phyloP scores from a whole-genome alignment of 2,329 filamentous ascomycete genomes.

The Penicillium janthinellum region DNA sequence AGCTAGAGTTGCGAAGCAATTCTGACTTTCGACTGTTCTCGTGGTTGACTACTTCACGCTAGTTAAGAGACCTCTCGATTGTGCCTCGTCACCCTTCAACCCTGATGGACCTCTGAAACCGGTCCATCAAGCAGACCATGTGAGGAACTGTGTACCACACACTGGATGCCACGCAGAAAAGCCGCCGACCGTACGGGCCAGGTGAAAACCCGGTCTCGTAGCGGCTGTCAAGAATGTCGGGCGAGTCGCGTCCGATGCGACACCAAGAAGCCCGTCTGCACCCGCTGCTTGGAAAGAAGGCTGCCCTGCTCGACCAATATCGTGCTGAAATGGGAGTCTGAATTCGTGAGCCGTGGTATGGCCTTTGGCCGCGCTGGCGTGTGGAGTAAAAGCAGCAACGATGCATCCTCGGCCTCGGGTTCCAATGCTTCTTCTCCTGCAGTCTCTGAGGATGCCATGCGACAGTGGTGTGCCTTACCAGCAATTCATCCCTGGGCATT shows the following conservation, averaged over 20 bases:
- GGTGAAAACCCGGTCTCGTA: conserved; percentile 43
- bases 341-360: conserved; percentile 44
- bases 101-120: conserved; percentile 3
- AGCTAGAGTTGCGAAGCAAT: not conserved
- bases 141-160: conserved; percentile 19
- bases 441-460: conserved; percentile 20
- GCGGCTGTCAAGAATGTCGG: conserved; percentile 46
- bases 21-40: not conserved
- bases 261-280: conserved; percentile 41
- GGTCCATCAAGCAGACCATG: conserved; percentile 26
- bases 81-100: not conserved
- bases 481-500: conserved; percentile 35
- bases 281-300: conserved; percentile 39
- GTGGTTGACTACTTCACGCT: not conserved
- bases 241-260: conserved; percentile 46
- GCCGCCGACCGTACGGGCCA: conserved; percentile 38
- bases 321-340: conserved; percentile 43
- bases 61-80: not conserved
- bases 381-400: conserved; percentile 38
- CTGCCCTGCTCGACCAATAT: conserved; percentile 41
- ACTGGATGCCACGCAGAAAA: conserved; percentile 42
- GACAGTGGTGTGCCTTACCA: conserved; percentile 34
- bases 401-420: conserved; percentile 23
- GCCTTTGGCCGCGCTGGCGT: conserved; percentile 48
- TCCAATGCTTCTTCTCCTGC: conserved; percentile 20